These are phyloP conservation scores for Bruguiera parviflora DNA, from an alignment of 345 rosid species.

Conservation along the genomic window DNA sequence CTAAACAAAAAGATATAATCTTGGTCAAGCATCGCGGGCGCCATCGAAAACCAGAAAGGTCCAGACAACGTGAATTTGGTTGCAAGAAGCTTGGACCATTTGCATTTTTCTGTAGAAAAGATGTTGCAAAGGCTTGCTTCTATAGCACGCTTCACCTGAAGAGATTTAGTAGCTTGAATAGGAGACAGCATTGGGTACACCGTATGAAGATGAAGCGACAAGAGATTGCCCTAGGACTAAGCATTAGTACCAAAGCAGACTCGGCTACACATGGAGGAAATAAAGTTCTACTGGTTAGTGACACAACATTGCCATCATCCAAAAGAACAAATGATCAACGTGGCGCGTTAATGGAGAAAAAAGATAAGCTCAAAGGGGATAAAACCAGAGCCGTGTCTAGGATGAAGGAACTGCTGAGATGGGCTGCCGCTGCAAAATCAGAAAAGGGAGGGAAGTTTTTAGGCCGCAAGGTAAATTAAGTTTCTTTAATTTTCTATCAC, in stretches of 20 bases:
- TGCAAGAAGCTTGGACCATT: slow-evolving; percentile 23
- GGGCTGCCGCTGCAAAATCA: slow-evolving; percentile 77
- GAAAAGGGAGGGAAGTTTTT: slow-evolving; percentile 60
- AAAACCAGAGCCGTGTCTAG: slow-evolving; percentile 55
- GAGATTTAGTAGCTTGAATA: slow-evolving; percentile 24
- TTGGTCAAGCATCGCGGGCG: slow-evolving; percentile 14
- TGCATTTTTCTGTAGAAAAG: slow-evolving; percentile 47
- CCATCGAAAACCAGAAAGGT: slow-evolving; percentile 27
- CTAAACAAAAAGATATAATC: slow-evolving; percentile 26
- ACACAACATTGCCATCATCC: slow-evolving; percentile 27
- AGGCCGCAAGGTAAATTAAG: slow-evolving; percentile 50
- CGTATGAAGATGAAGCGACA: slow-evolving; percentile 50
- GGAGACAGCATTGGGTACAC: slow-evolving; percentile 27
- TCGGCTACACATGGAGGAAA: slow-evolving; percentile 34
- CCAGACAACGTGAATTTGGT: slow-evolving; percentile 6
- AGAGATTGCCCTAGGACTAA: slow-evolving; percentile 27
- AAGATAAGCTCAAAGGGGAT: slow-evolving; percentile 43
- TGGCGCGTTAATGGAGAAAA: slow-evolving; percentile 16
- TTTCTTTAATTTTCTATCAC: no score
- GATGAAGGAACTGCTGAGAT: slow-evolving; percentile 73
- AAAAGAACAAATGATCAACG: slow-evolving; percentile 18
- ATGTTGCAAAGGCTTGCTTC: slow-evolving; percentile 59
- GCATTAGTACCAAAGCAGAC: slow-evolving; percentile 27
- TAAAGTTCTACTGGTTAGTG: slow-evolving; percentile 50
- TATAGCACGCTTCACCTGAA: slow-evolving; percentile 44